Base-by-base conservation (phyloP, 805 yeast species). In the Saccharomycopsis javanensis region DNA sequence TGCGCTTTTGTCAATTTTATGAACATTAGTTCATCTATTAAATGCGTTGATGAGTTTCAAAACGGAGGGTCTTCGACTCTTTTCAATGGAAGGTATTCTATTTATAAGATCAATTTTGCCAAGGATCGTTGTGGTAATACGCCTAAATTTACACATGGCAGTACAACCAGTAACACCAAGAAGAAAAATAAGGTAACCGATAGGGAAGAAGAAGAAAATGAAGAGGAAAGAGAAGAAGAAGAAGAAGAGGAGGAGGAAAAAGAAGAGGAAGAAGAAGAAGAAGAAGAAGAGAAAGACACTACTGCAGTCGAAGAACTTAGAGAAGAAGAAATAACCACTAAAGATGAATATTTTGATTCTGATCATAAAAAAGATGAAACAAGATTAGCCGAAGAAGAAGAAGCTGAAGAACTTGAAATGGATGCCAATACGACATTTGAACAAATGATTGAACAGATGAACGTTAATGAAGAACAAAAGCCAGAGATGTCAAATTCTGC, bases 81-180 rank as follows among this genome's bases (percentile, higher is more conserved):
- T 10, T 78, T 75, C 37, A 69, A 71, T 58, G 69, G 75, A 33
- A 76, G 75, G 62, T 86, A 86, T 64, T 64, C 64, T 46, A 71
- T 75, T 4, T 79, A 81, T 63, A 80, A 81, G 59, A 80, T 86
- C 50, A 79, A 80, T 53, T 86, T 77, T 69, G 95, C 89, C 51
- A 84, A 84, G 64, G 95, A 86, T 69, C 75, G 95, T 66, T 86
- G 95, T 72, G 95, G 86, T 2, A 85, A 85, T 65, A 88, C 79
- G 33, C 85, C 82, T 59, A 85, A 79, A 71, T 64, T 67, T 56
- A 42, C 48, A 2, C 48, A 42, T 16, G 25, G 25, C 48, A 42
- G 48, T 20, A 42, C 48, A 5, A 37, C 45, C 23, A 42, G 25
- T 28, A 42, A 20, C 76, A 64, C 66, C 25, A 42, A 42, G 28